phyloP scores from a whole-genome alignment of 495 filamentous ascomycete genomes.

The Lasiosphaeris hirsuta region DNA sequence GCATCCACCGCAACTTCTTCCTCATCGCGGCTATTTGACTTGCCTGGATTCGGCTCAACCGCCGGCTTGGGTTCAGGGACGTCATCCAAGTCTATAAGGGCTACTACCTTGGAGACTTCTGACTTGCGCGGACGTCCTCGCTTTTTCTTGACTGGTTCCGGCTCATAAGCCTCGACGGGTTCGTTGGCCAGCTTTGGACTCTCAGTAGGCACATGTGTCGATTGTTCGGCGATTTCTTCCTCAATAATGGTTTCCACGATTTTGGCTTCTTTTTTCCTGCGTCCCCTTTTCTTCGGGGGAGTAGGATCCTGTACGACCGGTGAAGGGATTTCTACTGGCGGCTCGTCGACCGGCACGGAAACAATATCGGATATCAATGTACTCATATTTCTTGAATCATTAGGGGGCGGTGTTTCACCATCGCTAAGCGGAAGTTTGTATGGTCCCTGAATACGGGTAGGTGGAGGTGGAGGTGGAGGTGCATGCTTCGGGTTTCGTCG shows the following conservation, averaged over 20 bases:
- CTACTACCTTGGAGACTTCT: background rate
- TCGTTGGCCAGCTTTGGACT: background rate
- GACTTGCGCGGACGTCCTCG: conserved; percentile 22
- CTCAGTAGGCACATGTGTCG: background rate
- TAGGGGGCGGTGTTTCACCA: background rate
- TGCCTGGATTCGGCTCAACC: background rate
- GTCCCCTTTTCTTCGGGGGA: conserved; percentile 16
- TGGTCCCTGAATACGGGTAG: no score
- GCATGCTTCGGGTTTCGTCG: no score
- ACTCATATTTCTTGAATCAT: background rate
- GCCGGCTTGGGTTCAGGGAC: background rate
- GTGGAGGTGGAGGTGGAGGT: no score
- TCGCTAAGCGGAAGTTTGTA: background rate
- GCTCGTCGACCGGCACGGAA: background rate
- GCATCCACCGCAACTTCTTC: background rate
- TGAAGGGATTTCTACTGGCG: background rate
- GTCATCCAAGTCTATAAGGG: background rate
- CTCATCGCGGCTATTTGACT: background rate
- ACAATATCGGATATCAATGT: background rate
- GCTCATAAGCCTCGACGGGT: background rate
- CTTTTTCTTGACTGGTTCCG: conserved; percentile 15
- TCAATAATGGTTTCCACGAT: background rate
- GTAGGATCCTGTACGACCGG: background rate
- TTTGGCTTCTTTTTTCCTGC: conserved; percentile 19
- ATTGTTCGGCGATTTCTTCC: background rate